Evolutionary conservation across 345 rosid species (phyloP), one percentile per base, ranked within the genome.

Genomic region (Moricandia arvensis): DNA sequence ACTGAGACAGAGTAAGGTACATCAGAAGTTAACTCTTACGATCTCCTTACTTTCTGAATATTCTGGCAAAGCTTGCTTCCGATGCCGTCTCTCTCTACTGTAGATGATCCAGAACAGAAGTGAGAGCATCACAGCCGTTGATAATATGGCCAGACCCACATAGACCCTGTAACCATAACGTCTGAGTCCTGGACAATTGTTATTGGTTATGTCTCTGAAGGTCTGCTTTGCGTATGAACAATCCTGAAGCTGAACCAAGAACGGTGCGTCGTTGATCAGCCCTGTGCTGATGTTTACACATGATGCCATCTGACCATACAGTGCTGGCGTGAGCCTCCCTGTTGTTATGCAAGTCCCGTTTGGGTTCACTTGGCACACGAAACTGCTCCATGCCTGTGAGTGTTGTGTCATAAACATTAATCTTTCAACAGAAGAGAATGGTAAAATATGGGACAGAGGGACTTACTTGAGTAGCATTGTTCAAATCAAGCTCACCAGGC

Each of bases 111-210:
- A 95, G 85, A 95, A 80, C 61, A 90, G 68, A 66, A 95, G 76
- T 27, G 99, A 92, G n/a, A 95, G 84, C 99, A 95, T 92, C 53
- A 87, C 96, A 16, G 97, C 89, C 1, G 91, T 78, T 2, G 96
- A 87, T 37, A 88, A 92, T 64, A 86, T 86, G n/a, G 84, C 87
- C 63, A 92, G 71, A 12, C 97, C 97, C 21, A 83, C 70, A 24
- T 90, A 92, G 37, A 88, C 83, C 88, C 85, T 82, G 66, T 75
- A 82, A 64, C 92, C 90, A 80, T 88, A 83, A 58, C 59, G 73
- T 16, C 38, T 66, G n/a, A 95, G 83, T 26, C 84, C 83, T 2
- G 99, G 97, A 79, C 99, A 92, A 24, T 84, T 86, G 34, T 89
- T 63, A 37, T 16, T 79, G 45, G 84, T 80, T 79, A 95, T 80